Conservation (phyloP, 169 alveolate genomes). For the Plasmodium sp. region DNA sequence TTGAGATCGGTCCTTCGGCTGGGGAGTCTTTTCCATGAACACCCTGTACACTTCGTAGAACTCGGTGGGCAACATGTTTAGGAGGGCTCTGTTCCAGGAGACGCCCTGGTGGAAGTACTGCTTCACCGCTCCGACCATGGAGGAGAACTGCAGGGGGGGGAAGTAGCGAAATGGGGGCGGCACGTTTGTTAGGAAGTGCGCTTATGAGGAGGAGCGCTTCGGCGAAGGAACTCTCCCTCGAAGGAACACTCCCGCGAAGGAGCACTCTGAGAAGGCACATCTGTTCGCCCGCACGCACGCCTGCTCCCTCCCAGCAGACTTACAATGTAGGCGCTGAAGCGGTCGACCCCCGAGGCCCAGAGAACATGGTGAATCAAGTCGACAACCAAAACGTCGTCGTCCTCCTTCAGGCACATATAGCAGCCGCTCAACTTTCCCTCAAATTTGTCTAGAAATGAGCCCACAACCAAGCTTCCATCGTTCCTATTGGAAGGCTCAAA, state of each 20-base stretch:
- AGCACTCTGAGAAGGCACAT: neutral
- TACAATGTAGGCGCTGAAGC: conserved; percentile 44
- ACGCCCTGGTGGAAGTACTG: conserved; percentile 11
- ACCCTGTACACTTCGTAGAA: conserved; percentile 20
- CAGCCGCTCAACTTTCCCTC: conserved; percentile 32
- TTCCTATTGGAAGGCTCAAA: conserved; percentile 35
- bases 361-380: conserved; percentile 25
- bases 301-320: neutral
- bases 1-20: conserved; percentile 6
- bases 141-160: conserved; percentile 16
- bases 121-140: conserved; percentile 63
- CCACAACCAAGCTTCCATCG: conserved; percentile 41
- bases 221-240: no score
- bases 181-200: neutral
- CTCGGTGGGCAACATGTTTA: conserved; percentile 54
- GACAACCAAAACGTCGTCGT: conserved; percentile 46
- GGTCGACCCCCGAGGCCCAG: conserved; percentile 68
- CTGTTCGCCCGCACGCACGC: neutral
- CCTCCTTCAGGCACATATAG: conserved; percentile 24
- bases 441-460: neutral
- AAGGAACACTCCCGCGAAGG: neutral
- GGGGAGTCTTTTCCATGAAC: neutral
- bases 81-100: conserved; percentile 58
- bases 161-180: neutral
- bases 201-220: no score